A percentile compares a stretch with the other conserved stretches of the same genome.
Conservation (phyloP, 768 basidiomycete species). For the Coprinopsis strossmayeri region DNA sequence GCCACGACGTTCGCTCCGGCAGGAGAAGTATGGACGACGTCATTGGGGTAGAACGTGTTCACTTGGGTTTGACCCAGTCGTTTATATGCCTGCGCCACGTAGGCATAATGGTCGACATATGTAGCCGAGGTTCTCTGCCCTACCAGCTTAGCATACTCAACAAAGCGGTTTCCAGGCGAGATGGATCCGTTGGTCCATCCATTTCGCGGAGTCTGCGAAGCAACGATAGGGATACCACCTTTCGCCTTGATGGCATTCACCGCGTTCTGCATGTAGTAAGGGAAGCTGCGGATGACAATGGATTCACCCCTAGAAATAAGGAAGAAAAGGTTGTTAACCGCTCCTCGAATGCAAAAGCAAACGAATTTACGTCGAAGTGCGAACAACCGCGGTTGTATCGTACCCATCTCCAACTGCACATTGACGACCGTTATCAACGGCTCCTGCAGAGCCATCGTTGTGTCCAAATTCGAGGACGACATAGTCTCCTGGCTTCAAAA, state of each 20-base stretch:
- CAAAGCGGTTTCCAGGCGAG: conserved; percentile 34
- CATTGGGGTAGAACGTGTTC: conserved; percentile 35
- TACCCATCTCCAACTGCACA: conserved; percentile 34
- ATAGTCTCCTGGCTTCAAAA: conserved; percentile 32
- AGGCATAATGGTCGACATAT: conserved; percentile 42
- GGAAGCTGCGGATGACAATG: conserved; percentile 38
- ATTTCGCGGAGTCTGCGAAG: conserved; percentile 42
- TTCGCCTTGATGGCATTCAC: conserved; percentile 35
- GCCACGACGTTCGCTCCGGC: conserved; percentile 42
- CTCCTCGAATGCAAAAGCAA: background rate
- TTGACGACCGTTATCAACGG: conserved; percentile 35
- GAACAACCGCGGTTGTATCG: conserved; percentile 29
- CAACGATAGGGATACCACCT: conserved; percentile 41
- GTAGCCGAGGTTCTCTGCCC: conserved; percentile 29
- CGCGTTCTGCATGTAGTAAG: conserved; percentile 39
- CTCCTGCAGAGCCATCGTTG: conserved; percentile 34
- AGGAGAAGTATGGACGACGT: conserved; percentile 40
- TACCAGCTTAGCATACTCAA: conserved; percentile 34
- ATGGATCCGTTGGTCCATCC: conserved; percentile 31
- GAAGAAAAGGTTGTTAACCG: background rate
- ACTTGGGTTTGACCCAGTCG: conserved; percentile 31
- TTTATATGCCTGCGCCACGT: conserved; percentile 36
- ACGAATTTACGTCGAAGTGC: conserved; percentile 24
- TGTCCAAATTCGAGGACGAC: conserved; percentile 44
- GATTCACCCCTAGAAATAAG: conserved; percentile 26